Conservation (phyloP, 2,329 filamentous ascomycete species). For the Cladosporium sp. region DNA sequence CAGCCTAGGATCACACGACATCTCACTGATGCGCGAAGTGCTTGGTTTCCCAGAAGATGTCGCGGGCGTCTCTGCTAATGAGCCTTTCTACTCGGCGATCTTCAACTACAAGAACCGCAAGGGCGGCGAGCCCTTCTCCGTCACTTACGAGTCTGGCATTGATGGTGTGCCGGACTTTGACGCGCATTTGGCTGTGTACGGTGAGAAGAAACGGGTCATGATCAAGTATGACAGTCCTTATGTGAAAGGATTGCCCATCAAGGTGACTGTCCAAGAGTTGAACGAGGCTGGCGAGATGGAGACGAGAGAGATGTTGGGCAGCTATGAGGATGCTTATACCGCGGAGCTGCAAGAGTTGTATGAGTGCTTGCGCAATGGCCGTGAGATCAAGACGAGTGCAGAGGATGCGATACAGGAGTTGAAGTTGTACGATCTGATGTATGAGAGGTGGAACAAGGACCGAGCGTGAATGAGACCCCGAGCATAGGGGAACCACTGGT, state of each 20-base stretch:
- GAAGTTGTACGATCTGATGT: conserved; percentile 31
- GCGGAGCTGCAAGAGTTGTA: conserved; percentile 40
- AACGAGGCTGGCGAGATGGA: conserved; percentile 31
- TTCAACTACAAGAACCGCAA: conserved; percentile 40
- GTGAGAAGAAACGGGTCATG: conserved; percentile 49
- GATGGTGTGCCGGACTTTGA: conserved; percentile 52
- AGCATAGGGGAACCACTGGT: too few species aligned
- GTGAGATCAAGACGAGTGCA: conserved; percentile 38
- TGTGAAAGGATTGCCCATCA: conserved; percentile 52
- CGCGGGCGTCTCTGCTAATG: conserved; percentile 41
- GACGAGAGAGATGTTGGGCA: conserved; percentile 34
- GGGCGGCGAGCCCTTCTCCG: conserved; percentile 39
- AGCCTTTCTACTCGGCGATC: conserved; percentile 35
- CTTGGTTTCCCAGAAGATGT: conserved; percentile 48
- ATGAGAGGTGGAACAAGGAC: conserved; percentile 18
- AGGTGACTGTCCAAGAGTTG: conserved; percentile 45
- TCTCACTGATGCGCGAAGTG: conserved; percentile 52
- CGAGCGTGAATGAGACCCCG: background rate
- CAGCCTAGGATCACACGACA: conserved; percentile 51
- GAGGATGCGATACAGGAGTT: conserved; percentile 42
- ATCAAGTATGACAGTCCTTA: conserved; percentile 56
- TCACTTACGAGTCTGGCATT: conserved; percentile 56
- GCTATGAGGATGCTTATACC: conserved; percentile 47
- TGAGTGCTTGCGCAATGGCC: conserved; percentile 35
- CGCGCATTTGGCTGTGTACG: conserved; percentile 52